Evolutionary conservation across 2,329 filamentous ascomycete species (phyloP).

Genomic region (Sporothrix luriei): DNA sequence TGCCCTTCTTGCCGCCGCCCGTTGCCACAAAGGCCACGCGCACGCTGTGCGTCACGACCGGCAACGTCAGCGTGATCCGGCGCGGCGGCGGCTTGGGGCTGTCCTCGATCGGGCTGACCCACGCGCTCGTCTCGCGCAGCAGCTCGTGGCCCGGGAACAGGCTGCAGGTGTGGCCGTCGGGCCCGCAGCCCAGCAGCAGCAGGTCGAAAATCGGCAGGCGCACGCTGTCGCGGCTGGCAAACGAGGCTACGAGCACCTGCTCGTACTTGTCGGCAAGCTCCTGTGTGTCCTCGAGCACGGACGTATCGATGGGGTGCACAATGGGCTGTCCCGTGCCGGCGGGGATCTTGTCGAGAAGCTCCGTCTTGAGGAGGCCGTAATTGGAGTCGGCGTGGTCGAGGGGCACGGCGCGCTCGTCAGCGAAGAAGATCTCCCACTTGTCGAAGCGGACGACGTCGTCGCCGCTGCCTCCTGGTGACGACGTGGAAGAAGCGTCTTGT

Average conservation of each 20-base stretch:
- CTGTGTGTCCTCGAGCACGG: conserved; percentile 72
- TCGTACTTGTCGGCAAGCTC: conserved; percentile 95
- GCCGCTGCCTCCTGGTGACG: conserved; percentile 39
- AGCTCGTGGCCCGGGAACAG: conserved; percentile 89
- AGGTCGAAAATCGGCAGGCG: conserved; percentile 94
- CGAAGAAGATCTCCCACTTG: conserved; percentile 98
- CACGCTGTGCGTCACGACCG: conserved; percentile 83
- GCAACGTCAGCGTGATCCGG: conserved; percentile 89
- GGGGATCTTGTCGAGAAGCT: conserved; percentile 87
- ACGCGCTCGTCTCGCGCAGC: conserved; percentile 82
- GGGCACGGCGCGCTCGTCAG: conserved; percentile 92
- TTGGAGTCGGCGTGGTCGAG: conserved; percentile 93
- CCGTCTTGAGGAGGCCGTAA: conserved; percentile 82
- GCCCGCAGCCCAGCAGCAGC: conserved; percentile 87
- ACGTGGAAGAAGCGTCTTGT: neutral
- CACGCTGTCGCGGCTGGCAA: conserved; percentile 90
- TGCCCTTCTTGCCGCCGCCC: conserved; percentile 83
- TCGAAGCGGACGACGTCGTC: conserved; percentile 72
- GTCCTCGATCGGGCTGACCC: conserved; percentile 90
- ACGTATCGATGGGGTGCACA: conserved; percentile 75
- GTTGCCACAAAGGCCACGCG: conserved; percentile 91
- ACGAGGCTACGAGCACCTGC: conserved; percentile 78
- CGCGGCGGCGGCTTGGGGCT: conserved; percentile 91
- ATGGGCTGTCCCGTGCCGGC: conserved; percentile 64
- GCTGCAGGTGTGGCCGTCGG: conserved; percentile 96